Evolutionary conservation across 176 grass and related monocot species (phyloP).

Genomic region (Avena sativa): DNA sequence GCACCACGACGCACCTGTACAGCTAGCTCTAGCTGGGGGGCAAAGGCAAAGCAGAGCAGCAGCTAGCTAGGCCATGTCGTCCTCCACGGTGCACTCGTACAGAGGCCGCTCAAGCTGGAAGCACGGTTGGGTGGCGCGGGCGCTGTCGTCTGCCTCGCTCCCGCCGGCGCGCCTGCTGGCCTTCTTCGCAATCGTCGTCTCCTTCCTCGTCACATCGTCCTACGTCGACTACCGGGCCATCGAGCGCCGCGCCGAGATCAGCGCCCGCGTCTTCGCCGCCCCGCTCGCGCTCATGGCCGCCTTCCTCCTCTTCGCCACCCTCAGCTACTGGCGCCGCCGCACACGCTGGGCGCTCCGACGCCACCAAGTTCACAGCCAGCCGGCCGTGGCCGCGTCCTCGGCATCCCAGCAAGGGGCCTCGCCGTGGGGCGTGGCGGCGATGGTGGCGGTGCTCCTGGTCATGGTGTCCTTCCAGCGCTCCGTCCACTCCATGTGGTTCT

Average conservation of each 20-base stretch:
- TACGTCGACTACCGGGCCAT: conserved; percentile 67
- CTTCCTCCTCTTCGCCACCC: conserved; percentile 48
- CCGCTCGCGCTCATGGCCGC: conserved; percentile 47
- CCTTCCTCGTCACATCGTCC: conserved; percentile 72
- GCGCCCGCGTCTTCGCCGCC: conserved; percentile 55
- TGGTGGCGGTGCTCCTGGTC: conserved; percentile 57
- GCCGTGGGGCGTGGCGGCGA: conserved; percentile 64
- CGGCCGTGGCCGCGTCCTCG: not conserved
- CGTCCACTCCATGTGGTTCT: conserved; percentile 76
- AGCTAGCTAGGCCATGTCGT: conserved; percentile 40
- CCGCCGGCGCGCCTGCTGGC: conserved; percentile 66
- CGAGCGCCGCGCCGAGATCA: conserved; percentile 56
- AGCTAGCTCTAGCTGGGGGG: not conserved
- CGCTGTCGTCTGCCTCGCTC: conserved; percentile 62
- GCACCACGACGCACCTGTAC: not conserved
- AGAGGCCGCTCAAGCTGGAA: conserved; percentile 53
- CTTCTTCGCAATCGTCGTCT: conserved; percentile 85
- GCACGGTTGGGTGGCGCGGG: conserved; percentile 58
- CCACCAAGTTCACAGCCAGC: not conserved
- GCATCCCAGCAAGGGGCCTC: not conserved
- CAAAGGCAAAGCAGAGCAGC: too few species aligned
- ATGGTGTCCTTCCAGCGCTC: conserved; percentile 67
- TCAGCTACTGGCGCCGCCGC: conserved; percentile 44
- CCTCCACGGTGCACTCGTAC: conserved; percentile 52
- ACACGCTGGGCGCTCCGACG: conserved; percentile 44